A percentile compares a stretch with the other conserved stretches of the same genome.
These are phyloP conservation scores for Brassica hybrid DNA, from an alignment of 441 rosid genomes.

Conservation along the genomic window DNA sequence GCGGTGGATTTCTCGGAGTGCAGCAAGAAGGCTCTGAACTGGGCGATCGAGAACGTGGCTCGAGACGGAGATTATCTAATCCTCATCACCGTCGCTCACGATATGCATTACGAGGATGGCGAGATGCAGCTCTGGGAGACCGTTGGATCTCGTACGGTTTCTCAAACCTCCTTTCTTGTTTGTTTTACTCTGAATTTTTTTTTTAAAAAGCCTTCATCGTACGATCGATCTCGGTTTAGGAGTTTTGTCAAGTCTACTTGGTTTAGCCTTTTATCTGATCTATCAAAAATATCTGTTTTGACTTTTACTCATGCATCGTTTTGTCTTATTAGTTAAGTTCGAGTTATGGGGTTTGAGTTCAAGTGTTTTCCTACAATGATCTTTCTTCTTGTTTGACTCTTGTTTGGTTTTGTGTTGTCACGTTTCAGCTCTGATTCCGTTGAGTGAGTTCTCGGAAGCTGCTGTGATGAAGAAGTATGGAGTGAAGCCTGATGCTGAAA, in stretches of 20 bases:
- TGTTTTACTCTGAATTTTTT: neutral
- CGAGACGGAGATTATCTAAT: conserved; percentile 81
- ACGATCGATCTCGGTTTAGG: neutral
- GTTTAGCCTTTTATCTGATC: conserved; percentile 1
- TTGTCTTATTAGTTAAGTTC: neutral
- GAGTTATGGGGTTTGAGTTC: neutral
- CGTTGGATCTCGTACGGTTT: conserved; percentile 87
- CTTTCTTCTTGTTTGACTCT: neutral
- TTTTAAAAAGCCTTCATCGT: no score
- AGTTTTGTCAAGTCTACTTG: neutral
- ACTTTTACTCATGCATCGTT: neutral
- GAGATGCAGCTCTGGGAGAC: conserved; percentile 90
- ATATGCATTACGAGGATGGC: conserved; percentile 70
- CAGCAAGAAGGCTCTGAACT: conserved; percentile 77
- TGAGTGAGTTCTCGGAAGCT: conserved; percentile 2
- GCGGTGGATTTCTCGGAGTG: conserved; percentile 93
- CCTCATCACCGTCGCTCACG: conserved; percentile 62
- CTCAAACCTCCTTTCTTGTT: neutral
- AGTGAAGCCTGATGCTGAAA: neutral
- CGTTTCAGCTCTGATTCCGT: neutral
- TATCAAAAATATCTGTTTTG: no score
- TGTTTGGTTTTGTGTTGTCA: conserved; percentile 5
- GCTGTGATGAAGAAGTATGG: neutral
- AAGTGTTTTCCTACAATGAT: no score
- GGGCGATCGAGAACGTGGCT: conserved; percentile 83